These are phyloP conservation scores for Rubus idaeus DNA, from an alignment of 306 rosid species.

Conservation along the genomic window DNA sequence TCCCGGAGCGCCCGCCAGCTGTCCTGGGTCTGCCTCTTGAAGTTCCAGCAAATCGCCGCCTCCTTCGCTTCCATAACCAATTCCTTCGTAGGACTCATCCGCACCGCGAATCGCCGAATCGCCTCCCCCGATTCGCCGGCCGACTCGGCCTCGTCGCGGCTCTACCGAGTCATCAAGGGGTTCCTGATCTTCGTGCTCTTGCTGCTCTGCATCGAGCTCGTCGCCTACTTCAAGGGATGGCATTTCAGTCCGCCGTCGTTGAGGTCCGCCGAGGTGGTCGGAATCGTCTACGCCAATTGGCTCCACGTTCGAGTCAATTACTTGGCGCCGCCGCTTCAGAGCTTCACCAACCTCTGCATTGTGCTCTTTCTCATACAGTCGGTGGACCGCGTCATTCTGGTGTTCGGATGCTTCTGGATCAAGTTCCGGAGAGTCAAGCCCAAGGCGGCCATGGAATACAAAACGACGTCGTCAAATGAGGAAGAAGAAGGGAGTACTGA, in stretches of 20 bases:
- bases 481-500: conserved; percentile 28
- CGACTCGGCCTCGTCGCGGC: conserved; percentile 68
- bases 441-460: conserved; percentile 52
- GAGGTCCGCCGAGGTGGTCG: conserved; percentile 60
- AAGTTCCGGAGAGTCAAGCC: conserved; percentile 76
- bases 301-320: conserved; percentile 61
- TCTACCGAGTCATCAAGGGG: conserved; percentile 66
- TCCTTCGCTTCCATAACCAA: conserved; percentile 46
- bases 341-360: conserved; percentile 72
- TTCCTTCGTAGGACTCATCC: conserved; percentile 43
- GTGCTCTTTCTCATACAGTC: conserved; percentile 81
- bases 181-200: conserved; percentile 57
- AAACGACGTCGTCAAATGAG: conserved; percentile 18
- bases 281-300: conserved; percentile 64
- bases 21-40: conserved; percentile 64
- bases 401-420: conserved; percentile 94
- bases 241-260: conserved; percentile 79
- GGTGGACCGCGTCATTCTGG: conserved; percentile 73
- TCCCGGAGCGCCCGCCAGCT: conserved; percentile 79
- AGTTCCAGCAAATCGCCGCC: conserved; percentile 67
- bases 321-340: conserved; percentile 86
- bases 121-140: conserved; percentile 44
- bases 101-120: conserved; percentile 72
- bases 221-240: conserved; percentile 93
- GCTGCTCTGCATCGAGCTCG: conserved; percentile 65